A percentile compares a stretch with the other conserved stretches of the same genome.
Evolutionary conservation across 208 protist genomes (phyloP).

Genomic region (Trypanosoma cruzi): DNA sequence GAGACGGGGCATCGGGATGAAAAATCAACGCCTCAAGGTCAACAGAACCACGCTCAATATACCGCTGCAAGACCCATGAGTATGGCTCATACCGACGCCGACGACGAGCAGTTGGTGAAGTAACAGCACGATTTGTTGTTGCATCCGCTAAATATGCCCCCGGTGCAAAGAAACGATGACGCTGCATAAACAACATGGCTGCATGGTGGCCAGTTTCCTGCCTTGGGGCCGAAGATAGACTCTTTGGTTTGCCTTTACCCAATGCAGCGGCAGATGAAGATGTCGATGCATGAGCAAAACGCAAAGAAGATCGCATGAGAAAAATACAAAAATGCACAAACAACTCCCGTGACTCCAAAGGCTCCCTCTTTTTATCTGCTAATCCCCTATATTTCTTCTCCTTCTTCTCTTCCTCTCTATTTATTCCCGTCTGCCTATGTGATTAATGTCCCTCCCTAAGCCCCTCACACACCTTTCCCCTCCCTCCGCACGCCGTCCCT

Average conservation of each 20-base stretch:
- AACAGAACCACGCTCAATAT: constrained; percentile 57
- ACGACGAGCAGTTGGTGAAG: constrained; percentile 19
- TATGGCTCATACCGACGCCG: constrained; percentile 61
- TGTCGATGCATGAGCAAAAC: constrained; percentile 16
- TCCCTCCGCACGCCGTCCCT: background rate
- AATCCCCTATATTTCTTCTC: background rate
- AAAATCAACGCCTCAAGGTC: constrained; percentile 40
- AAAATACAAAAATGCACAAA: background rate
- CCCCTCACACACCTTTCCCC: background rate
- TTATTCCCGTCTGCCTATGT: background rate
- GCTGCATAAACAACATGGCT: constrained; percentile 16
- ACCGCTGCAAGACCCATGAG: constrained; percentile 47
- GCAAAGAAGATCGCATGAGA: constrained; percentile 20
- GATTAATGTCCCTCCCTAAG: background rate
- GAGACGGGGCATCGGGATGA: constrained; percentile 68
- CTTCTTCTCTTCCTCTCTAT: background rate
- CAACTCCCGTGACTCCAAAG: background rate
- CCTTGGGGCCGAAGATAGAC: background rate
- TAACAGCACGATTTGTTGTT: constrained; percentile 5
- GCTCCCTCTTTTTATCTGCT: constrained; percentile 18
- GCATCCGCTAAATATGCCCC: constrained; percentile 6
- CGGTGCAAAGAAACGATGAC: background rate
- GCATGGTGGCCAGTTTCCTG: constrained; percentile 5
- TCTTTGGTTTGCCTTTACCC: background rate
- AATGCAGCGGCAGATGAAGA: constrained; percentile 11